Evolutionary conservation across 1,284 basidiomycete genomes (phyloP).

Genomic region (Pyrrhoderma lamaoense): DNA sequence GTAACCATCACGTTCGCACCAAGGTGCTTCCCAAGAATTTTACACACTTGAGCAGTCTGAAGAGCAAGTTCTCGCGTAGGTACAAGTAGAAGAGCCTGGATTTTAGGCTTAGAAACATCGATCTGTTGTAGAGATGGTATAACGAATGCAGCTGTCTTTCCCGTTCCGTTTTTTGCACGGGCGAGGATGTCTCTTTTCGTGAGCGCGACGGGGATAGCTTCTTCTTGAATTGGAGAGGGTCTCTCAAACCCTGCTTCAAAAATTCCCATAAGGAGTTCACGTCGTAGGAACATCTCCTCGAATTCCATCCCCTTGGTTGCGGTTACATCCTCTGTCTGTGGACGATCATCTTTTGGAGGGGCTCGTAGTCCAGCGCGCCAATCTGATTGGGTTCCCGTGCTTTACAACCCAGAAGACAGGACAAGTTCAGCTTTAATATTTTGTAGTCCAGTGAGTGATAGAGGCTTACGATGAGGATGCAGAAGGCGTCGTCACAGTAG

Average conservation of each 20-base stretch:
- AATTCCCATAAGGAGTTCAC: constrained; percentile 75
- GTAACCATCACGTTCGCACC: constrained; percentile 98
- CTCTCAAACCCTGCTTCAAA: constrained; percentile 96
- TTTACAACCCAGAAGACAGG: background rate
- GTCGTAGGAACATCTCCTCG: constrained; percentile 64
- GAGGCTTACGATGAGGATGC: constrained; percentile 16
- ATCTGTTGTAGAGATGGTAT: constrained; percentile 94
- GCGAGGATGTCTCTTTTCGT: constrained; percentile 88
- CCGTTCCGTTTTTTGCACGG: constrained; percentile 86
- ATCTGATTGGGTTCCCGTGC: constrained; percentile 25
- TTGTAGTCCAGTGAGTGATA: background rate
- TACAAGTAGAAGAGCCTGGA: constrained; percentile 91
- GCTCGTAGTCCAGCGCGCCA: constrained; percentile 78
- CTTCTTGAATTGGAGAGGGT: constrained; percentile 98
- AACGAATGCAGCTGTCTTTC: constrained; percentile 97
- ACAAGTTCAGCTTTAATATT: background rate
- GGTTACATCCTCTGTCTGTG: constrained; percentile 93
- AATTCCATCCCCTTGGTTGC: constrained; percentile 89
- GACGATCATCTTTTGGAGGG: constrained; percentile 86
- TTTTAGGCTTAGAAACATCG: constrained; percentile 81
- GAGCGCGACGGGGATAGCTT: constrained; percentile 86
- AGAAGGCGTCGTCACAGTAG: constrained; percentile 15
- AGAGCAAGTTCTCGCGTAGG: constrained; percentile 93
- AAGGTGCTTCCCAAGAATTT: constrained; percentile 94
- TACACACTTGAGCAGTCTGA: constrained; percentile 97